Evolutionary conservation across 352 stramenopile genomes (phyloP), one percentile per base, ranked within the genome.

Genomic region (Phytopythium aichiense): DNA sequence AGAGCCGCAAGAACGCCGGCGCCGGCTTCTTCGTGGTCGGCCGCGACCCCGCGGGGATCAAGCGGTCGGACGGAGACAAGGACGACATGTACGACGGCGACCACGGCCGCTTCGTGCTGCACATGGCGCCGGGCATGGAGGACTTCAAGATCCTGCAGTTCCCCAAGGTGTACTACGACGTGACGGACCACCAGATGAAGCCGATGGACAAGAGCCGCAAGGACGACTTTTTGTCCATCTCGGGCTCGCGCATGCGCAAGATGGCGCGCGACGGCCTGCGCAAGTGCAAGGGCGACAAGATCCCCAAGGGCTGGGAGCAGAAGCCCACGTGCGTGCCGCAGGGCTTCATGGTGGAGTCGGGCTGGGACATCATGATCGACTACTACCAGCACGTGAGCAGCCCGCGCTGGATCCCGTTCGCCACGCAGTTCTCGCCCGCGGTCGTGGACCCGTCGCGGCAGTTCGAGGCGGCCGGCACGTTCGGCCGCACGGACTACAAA

Each of bases 161-260:
- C 76, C 84, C 93, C 28, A 98, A 98, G 73, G 94, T 99, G 33
- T 98, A 97, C 76, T 99, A 99, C 71, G 97, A 99, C 71, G 91
- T 97, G 60, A 94, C 86, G 35, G 96, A 98, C 65, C 97, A 99
- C 78, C 93, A 96, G 61, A 99, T 99, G 97, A 99, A 98, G 73
- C 86, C 96, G 11, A 95, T 97, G 43, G 96, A 98, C 56, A 78
- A 83, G 65, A 82, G 56, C 38, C 88, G 96, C 58, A 88, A 95
- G 69, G 78, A 98, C 38, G 96, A 99, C 72, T 99, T 99, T 68
- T 93, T 99, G 23, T 98, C 94, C 49, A 99, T 99, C 69, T 98
- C 92, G 23, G 97, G 97, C 65, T 98, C 92, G 28, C 98, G 98
- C 66, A 99, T 99, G 97, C 86, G 97, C 33, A 79, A 92, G 56